These are phyloP conservation scores for Sphaerosporella brunnea DNA, from an alignment of 495 filamentous ascomycete genomes.

Conservation along the genomic window DNA sequence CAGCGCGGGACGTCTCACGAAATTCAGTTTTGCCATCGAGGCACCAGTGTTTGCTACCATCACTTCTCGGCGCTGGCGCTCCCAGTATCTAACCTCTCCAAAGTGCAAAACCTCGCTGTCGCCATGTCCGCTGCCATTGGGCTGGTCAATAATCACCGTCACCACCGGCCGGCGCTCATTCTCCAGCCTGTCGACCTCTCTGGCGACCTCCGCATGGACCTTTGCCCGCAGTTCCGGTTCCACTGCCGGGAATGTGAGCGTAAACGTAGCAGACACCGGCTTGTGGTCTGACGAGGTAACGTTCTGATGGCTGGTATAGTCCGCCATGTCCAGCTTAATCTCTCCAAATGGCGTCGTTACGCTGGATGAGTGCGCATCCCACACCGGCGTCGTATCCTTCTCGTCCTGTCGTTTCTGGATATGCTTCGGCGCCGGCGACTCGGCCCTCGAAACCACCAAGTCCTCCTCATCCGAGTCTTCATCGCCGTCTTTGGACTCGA, in stretches of 20 bases:
- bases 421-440: slow-evolving; percentile 11
- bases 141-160: slow-evolving; percentile 60
- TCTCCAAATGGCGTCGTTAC: slow-evolving; percentile 17
- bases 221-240: slow-evolving; percentile 64
- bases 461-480: slow-evolving; percentile 19
- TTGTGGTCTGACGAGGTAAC: slow-evolving; percentile 93
- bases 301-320: slow-evolving; percentile 73
- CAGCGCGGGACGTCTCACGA: slow-evolving; percentile 48
- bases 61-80: slow-evolving; percentile 42
- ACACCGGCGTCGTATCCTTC: slow-evolving; percentile 7
- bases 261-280: slow-evolving; percentile 65
- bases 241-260: slow-evolving; percentile 64
- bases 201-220: slow-evolving; percentile 70
- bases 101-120: slow-evolving; percentile 52
- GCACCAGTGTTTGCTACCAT: slow-evolving; percentile 86
- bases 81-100: slow-evolving; percentile 50
- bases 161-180: slow-evolving; percentile 77
- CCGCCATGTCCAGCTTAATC: slow-evolving; percentile 16
- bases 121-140: slow-evolving; percentile 25
- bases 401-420: neutral
- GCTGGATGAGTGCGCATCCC: slow-evolving; percentile 12
- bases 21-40: slow-evolving; percentile 53
- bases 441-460: slow-evolving; percentile 21
- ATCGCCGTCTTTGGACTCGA: slow-evolving; percentile 47
- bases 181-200: slow-evolving; percentile 75